These are phyloP conservation scores for Hanseniaspora thailandica DNA, from an alignment of 805 yeast species.

Conservation along the genomic window DNA sequence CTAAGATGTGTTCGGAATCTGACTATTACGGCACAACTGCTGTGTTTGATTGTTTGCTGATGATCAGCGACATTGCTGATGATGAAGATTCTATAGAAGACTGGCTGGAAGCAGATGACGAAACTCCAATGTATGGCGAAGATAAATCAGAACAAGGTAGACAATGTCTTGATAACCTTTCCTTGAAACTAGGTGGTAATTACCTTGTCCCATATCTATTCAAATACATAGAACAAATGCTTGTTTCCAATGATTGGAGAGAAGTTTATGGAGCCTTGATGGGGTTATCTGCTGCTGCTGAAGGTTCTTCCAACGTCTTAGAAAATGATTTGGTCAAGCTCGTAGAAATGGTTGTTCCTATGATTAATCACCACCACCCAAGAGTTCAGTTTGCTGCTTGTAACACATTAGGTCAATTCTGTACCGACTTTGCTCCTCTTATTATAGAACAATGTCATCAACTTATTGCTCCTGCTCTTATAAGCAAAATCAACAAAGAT, in stretches of 20 bases:
- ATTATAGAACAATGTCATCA: constrained; percentile 74
- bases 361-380: constrained; percentile 75
- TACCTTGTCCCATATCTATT: constrained; percentile 76
- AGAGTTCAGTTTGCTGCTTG: constrained; percentile 96
- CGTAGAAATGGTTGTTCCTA: constrained; percentile 73
- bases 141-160: constrained; percentile 83
- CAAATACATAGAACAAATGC: constrained; percentile 75
- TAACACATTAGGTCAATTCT: constrained; percentile 91
- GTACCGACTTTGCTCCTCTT: constrained; percentile 86
- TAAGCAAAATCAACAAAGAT: constrained; percentile 59
- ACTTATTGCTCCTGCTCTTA: constrained; percentile 74
- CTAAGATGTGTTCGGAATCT: constrained; percentile 83
- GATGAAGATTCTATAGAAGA: constrained; percentile 82
- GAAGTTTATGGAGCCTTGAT: constrained; percentile 93
- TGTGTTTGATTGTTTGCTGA: constrained; percentile 58
- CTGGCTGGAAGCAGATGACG: constrained; percentile 73
- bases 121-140: constrained; percentile 74
- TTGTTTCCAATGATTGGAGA: constrained; percentile 69
- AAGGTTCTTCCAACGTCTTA: constrained; percentile 86
- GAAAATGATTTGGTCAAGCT: constrained; percentile 70
- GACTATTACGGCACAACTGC: constrained; percentile 58
- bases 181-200: constrained; percentile 73
- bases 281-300: constrained; percentile 95
- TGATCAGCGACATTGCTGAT: constrained; percentile 86
- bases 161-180: constrained; percentile 83